Percentiles rank a stretch among this genome's conserved stretches.
Evolutionary conservation across 225 moss, liverwort and hornwort genomes (phyloP).

Genomic region (Ulota crispa): DNA sequence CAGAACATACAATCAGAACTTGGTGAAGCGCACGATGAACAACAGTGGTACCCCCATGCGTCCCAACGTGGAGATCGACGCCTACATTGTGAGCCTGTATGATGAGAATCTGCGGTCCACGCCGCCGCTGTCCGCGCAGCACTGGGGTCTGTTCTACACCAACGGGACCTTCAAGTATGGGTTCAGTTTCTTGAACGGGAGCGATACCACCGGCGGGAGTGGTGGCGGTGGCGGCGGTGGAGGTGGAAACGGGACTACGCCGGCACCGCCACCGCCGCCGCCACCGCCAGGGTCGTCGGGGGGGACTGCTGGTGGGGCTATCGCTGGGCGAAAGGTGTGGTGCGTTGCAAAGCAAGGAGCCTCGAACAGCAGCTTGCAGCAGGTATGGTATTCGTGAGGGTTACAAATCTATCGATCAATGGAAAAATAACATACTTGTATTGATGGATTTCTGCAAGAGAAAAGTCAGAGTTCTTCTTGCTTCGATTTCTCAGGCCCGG

Average conservation of each 20-base stretch:
- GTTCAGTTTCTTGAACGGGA: slow-evolving; percentile 46
- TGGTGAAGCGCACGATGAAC: slow-evolving; percentile 55
- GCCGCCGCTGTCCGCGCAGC: slow-evolving; percentile 36
- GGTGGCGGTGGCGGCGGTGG: not conserved
- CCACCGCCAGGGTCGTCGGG: not conserved
- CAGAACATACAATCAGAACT: slow-evolving; percentile 63
- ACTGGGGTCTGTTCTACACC: slow-evolving; percentile 49
- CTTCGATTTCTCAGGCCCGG: not conserved
- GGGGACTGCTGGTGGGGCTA: not conserved
- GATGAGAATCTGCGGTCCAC: slow-evolving; percentile 48
- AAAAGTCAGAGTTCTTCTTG: too few species aligned
- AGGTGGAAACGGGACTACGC: not conserved
- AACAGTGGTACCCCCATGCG: slow-evolving; percentile 70
- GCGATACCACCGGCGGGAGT: not conserved
- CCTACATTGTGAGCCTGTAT: slow-evolving; percentile 65
- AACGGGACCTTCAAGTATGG: slow-evolving; percentile 53
- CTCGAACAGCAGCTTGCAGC: slow-evolving; percentile 33
- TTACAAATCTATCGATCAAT: too few species aligned
- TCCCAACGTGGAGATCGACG: slow-evolving; percentile 43
- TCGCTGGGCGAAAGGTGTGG: slow-evolving; percentile 27
- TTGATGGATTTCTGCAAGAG: too few species aligned
- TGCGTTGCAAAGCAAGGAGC: slow-evolving; percentile 33
- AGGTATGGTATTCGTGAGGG: slow-evolving; percentile 16
- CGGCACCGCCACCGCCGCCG: not conserved
- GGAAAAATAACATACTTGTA: too few species aligned